Base-by-base conservation (phyloP, 768 basidiomycete genomes). In the Phylloporus arenicola region DNA sequence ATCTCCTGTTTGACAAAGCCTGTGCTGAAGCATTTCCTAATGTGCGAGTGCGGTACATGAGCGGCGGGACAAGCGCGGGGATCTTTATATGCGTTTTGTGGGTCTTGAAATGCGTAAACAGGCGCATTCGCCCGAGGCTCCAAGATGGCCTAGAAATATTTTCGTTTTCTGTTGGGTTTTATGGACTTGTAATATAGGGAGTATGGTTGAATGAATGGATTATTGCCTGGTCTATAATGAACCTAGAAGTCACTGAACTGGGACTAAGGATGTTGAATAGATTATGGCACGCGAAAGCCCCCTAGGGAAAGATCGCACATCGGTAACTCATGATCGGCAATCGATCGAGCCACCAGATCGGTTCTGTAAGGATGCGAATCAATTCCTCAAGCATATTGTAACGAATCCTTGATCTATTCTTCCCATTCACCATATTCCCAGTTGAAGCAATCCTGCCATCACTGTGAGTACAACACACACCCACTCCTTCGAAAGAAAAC, bases 361-460 rank as follows among this genome's bases (percentile, higher is more conserved):
- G n/a, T 39, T 39, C 38, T 39, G 25, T 7, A 25, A 25, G 25
- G 25, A 25, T 25, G 7, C n/a, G n/a, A 25, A 25, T 25, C 13
- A n/a, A 39, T n/a, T 39, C 19, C 19, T 10, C 17, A 38, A 37
- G 43, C 3, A 51, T 25, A 34, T 7, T 17, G 31, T 38, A 25
- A 12, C 10, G 4, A 25, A 31, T 20, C 6, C 1, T 22, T 35
- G 11, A 30, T 45, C 53, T 54, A 58, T 14, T 52, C 10, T 11
- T 56, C 55, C 53, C 53, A 77, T 51, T 76, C 64, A 6, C 76
- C 83, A 61, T 72, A 87, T 50, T 86, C 81, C 86, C 86, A 88
- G 56, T 72, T 80, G 55, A 74, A 86, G 60, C 86, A 88, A 56
- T 88, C 86, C 84, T 87, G 42, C 17, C 16, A 46, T 44, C 30